These are phyloP conservation scores for Mallotus repandus DNA, from an alignment of 441 rosid species.

Conservation along the genomic window DNA sequence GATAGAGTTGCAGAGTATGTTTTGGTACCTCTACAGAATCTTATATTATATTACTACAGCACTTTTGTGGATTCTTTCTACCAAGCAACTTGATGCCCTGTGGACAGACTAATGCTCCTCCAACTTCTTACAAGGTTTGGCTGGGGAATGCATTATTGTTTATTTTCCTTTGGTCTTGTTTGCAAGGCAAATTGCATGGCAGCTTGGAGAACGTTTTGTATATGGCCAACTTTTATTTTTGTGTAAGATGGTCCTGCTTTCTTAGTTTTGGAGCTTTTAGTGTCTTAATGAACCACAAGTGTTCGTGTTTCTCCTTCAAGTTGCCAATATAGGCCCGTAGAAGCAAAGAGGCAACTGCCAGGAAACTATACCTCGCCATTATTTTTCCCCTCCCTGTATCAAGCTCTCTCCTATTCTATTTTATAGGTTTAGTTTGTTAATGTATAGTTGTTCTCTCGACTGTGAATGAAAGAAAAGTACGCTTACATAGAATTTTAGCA, in stretches of 20 bases:
- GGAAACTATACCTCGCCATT: background rate
- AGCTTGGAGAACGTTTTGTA: background rate
- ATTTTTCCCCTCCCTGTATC: background rate
- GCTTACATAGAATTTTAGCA: too few relatives aligned
- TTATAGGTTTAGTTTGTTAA: background rate
- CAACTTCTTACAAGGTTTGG: background rate
- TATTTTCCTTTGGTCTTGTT: background rate
- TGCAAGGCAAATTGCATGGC: background rate
- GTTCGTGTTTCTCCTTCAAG: background rate
- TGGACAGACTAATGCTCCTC: background rate
- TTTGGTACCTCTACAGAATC: slow-evolving; percentile 1
- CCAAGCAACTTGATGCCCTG: background rate
- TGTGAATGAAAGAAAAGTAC: background rate
- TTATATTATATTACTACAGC: background rate
- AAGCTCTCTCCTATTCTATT: background rate
- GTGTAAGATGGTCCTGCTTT: background rate
- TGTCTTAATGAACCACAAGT: background rate
- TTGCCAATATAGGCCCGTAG: background rate
- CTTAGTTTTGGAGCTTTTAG: slow-evolving; percentile 1
- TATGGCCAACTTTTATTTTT: background rate
- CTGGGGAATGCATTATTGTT: background rate
- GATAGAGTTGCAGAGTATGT: background rate
- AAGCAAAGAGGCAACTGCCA: background rate
- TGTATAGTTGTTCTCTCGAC: background rate
- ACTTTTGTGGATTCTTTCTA: background rate